Evolutionary conservation across 805 yeast species (phyloP).

Genomic region (Osmozyma mogii): DNA sequence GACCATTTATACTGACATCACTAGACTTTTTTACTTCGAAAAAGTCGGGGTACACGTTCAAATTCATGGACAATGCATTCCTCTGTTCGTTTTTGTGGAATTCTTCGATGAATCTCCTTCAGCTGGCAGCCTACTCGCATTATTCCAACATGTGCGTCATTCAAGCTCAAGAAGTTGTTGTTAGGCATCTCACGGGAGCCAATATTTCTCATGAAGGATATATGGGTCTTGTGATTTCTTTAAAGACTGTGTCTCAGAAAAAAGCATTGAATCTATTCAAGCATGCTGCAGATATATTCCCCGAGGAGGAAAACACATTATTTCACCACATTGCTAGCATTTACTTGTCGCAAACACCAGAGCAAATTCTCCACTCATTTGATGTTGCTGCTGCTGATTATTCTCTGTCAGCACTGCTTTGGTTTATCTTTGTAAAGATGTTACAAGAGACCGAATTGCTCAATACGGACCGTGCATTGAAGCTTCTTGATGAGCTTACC

Average conservation of each 20-base stretch:
- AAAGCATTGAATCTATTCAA: conserved; percentile 21
- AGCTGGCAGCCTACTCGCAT: background rate
- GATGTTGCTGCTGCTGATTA: conserved; percentile 19
- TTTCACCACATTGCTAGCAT: conserved; percentile 19
- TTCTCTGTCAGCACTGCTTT: conserved; percentile 20
- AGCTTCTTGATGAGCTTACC: conserved; percentile 19
- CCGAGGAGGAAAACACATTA: conserved; percentile 16
- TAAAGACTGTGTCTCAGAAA: conserved; percentile 15
- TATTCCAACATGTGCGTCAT: conserved; percentile 7
- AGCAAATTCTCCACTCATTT: conserved; percentile 27
- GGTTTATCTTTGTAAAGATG: conserved; percentile 30
- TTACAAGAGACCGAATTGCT: conserved; percentile 26
- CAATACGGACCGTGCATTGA: conserved; percentile 19
- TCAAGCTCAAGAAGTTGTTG: conserved; percentile 23
- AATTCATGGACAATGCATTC: conserved; percentile 9
- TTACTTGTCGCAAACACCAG: conserved; percentile 24
- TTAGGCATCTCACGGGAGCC: conserved; percentile 13
- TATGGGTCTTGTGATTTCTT: conserved; percentile 30
- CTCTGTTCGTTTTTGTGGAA: conserved; percentile 22
- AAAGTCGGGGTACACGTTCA: conserved; percentile 15
- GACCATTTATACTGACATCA: conserved; percentile 12
- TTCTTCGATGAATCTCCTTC: conserved; percentile 7
- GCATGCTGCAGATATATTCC: conserved; percentile 19
- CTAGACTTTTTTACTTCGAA: conserved; percentile 13
- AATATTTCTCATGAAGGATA: conserved; percentile 22